phyloP scores from a whole-genome alignment of 805 yeast species.

The Grigorovia jiainica region DNA sequence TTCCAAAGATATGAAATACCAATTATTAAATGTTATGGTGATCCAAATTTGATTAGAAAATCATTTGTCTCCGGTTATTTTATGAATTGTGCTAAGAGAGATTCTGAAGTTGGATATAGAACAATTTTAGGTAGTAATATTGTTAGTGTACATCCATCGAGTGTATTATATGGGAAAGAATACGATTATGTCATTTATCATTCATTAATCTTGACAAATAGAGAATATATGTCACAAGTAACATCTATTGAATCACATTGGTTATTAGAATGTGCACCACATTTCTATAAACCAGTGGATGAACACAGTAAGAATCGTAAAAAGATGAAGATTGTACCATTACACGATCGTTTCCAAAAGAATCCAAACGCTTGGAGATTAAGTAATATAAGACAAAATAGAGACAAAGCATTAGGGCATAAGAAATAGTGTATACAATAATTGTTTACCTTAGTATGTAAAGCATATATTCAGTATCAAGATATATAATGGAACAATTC shows the following conservation, averaged over 20 bases:
- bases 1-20: conserved; percentile 41
- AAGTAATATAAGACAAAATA: conserved; percentile 34
- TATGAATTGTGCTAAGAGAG: conserved; percentile 55
- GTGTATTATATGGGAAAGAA: conserved; percentile 49
- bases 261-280: conserved; percentile 63
- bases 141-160: conserved; percentile 82
- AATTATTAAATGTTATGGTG: conserved; percentile 43
- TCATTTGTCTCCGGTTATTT: conserved; percentile 62
- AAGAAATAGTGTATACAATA: too few species aligned
- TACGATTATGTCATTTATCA: conserved; percentile 80
- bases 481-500: too few species aligned
- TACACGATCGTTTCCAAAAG: conserved; percentile 49
- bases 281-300: conserved; percentile 59
- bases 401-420: conserved; percentile 25
- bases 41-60: conserved; percentile 47
- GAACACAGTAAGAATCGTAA: conserved; percentile 44
- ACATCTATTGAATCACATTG: conserved; percentile 76
- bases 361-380: conserved; percentile 71
- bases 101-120: conserved; percentile 67
- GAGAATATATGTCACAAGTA: conserved; percentile 87
- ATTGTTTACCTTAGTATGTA: too few species aligned
- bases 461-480: too few species aligned
- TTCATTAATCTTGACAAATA: conserved; percentile 68
- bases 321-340: conserved; percentile 62
- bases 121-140: conserved; percentile 61